Evolutionary conservation across 2,329 filamentous ascomycete species (phyloP), one percentile per base, ranked within the genome.

Genomic region (Septoria petroselini): DNA sequence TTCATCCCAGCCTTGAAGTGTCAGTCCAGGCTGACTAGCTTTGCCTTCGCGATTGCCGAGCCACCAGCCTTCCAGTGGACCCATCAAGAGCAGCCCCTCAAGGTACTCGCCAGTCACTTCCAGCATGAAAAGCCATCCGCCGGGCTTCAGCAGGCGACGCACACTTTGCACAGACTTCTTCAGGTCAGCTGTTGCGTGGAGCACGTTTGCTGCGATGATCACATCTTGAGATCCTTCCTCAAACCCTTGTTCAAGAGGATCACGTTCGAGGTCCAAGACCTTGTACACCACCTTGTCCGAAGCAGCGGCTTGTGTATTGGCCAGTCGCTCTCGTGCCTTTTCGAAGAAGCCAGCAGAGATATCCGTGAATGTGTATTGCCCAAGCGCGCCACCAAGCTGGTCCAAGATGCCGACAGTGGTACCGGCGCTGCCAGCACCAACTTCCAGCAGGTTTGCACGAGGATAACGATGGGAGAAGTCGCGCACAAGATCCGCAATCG

Each of bases 291-390:
- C 52, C 57, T 73, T 65, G 15, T 60, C 60, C 1, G 62, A 50
- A 1, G 49, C 49, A 23, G 47, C 40, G 8, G 44, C 48, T 12
- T 30, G 23, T 17, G 43, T 55, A 7, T 49, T 14, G 1, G 50
- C 42, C n/a, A 55, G 19, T 4, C 46, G 49, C 30, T 62, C 59
- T 17, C 60, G 53, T 0, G 68, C 71, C 1, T 61, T 55, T 11
- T 69, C 66, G 41, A 77, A 74, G 61, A 73, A 73, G 6, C 64
- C 67, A 3, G 64, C 50, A 0, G 70, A 70, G 9, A 75, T 68
- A 48, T 77, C 74, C 0, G 76, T 77, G 58, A 65, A 78, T 0
- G 70, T 73, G 56, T 77, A 78, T 1, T 72, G 63, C 1, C 60
- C 65, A 9, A 75, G 52, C 3, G 43, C 40, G 2, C 58, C 43